Evolutionary conservation across 2,329 filamentous ascomycete genomes (phyloP).

Genomic region (Trichoderma pleuroti): DNA sequence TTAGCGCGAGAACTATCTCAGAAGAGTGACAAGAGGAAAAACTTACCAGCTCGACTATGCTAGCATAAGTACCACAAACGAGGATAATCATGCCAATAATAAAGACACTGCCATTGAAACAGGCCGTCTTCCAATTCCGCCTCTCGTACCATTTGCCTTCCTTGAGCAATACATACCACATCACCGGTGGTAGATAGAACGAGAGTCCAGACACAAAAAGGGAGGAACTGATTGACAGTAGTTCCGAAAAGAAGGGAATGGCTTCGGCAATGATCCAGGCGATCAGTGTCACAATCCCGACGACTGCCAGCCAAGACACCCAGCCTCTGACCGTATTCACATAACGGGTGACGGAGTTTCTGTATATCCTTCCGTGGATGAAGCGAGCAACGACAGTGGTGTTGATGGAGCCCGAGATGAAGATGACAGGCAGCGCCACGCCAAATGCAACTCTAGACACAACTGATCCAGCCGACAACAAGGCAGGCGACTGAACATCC

Average conservation of each 20-base stretch:
- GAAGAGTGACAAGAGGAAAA: too few species aligned
- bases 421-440: constrained; percentile 67
- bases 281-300: constrained; percentile 55
- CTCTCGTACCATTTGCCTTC: constrained; percentile 27
- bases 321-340: constrained; percentile 49
- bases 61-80: constrained; percentile 28
- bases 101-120: constrained; percentile 27
- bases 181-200: constrained; percentile 38
- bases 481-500: constrained; percentile 61
- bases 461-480: constrained; percentile 58
- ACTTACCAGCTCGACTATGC: constrained; percentile 29
- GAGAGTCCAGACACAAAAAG: constrained; percentile 44
- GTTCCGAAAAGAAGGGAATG: constrained; percentile 67
- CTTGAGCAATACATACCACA: constrained; percentile 39
- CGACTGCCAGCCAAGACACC: constrained; percentile 56
- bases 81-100: constrained; percentile 27
- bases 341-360: constrained; percentile 41
- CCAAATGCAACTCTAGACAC: constrained; percentile 67
- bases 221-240: constrained; percentile 53
- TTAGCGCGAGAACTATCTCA: background rate
- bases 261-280: constrained; percentile 69
- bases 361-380: constrained; percentile 44
- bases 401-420: constrained; percentile 71
- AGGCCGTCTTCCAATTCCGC: constrained; percentile 25
- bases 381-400: constrained; percentile 46